These are phyloP conservation scores for Platismatia glauca DNA, from an alignment of 495 filamentous ascomycete species.

Conservation along the genomic window DNA sequence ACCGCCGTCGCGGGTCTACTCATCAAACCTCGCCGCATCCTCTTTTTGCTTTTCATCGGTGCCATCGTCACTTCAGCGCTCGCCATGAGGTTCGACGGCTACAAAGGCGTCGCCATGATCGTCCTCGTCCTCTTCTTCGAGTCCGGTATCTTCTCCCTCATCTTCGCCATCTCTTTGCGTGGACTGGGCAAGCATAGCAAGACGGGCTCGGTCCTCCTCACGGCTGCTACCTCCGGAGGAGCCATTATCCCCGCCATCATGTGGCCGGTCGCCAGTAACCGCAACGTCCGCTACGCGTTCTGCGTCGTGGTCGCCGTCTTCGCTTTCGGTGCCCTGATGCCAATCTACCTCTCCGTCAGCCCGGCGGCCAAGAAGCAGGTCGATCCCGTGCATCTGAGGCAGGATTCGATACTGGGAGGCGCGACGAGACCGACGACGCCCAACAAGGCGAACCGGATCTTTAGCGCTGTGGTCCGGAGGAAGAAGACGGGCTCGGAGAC, in stretches of 20 bases:
- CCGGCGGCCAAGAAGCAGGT: slow-evolving; percentile 52
- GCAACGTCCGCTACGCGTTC: slow-evolving; percentile 41
- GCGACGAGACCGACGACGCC: not conserved
- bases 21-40: slow-evolving; percentile 54
- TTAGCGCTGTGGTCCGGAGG: slow-evolving; percentile 13
- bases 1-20: slow-evolving; percentile 46
- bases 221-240: slow-evolving; percentile 50
- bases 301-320: slow-evolving; percentile 52
- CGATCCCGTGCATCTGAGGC: slow-evolving; percentile 38
- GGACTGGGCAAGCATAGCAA: slow-evolving; percentile 55
- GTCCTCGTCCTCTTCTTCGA: slow-evolving; percentile 55
- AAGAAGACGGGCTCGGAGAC: slow-evolving; percentile 4
- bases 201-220: slow-evolving; percentile 43
- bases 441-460: slow-evolving; percentile 6
- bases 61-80: slow-evolving; percentile 47
- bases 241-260: slow-evolving; percentile 48
- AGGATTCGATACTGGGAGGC: slow-evolving; percentile 2
- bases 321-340: slow-evolving; percentile 47
- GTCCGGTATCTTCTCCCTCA: slow-evolving; percentile 51
- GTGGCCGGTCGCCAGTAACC: slow-evolving; percentile 30
- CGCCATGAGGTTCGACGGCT: slow-evolving; percentile 44
- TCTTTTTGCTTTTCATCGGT: slow-evolving; percentile 47
- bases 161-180: slow-evolving; percentile 52
- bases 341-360: slow-evolving; percentile 49
- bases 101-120: slow-evolving; percentile 40